Evolutionary conservation across 352 stramenopile species (phyloP).

Genomic region (Phytophthora meadii): DNA sequence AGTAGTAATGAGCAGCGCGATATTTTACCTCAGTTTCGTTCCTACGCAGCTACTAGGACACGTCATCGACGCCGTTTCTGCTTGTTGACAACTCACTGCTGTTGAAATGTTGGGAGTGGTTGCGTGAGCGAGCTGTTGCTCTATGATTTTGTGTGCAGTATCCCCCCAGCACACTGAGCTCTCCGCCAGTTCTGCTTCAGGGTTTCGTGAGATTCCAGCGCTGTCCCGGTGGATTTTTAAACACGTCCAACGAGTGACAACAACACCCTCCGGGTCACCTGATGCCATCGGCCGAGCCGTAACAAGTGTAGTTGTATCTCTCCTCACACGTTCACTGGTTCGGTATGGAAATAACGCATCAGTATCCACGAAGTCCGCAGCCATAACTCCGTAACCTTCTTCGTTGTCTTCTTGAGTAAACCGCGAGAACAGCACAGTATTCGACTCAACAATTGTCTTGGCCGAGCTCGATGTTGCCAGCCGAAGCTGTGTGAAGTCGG

Average conservation of each 20-base stretch:
- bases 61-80: neutral
- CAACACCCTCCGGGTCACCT: neutral
- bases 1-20: too few relatives aligned
- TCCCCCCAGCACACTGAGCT: conserved; percentile 28
- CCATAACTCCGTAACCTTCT: conserved; percentile 20
- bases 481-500: conserved; percentile 44
- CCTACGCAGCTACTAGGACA: neutral
- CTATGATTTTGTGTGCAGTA: conserved; percentile 7
- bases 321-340: conserved; percentile 27
- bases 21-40: too few relatives aligned
- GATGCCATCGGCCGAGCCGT: neutral
- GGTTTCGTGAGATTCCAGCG: conserved; percentile 1
- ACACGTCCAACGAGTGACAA: conserved; percentile 35
- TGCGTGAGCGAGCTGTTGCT: conserved; percentile 21
- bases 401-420: conserved; percentile 2
- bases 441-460: conserved; percentile 20
- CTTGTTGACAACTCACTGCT: neutral
- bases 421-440: conserved; percentile 24
- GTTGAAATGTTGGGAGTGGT: neutral
- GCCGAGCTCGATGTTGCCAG: conserved; percentile 34
- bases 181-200: conserved; percentile 22
- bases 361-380: conserved; percentile 39
- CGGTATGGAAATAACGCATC: conserved; percentile 53
- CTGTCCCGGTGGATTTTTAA: conserved; percentile 16
- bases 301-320: conserved; percentile 39